Evolutionary conservation across 306 rosid genomes (phyloP).

Genomic region (Pueraria montana): DNA sequence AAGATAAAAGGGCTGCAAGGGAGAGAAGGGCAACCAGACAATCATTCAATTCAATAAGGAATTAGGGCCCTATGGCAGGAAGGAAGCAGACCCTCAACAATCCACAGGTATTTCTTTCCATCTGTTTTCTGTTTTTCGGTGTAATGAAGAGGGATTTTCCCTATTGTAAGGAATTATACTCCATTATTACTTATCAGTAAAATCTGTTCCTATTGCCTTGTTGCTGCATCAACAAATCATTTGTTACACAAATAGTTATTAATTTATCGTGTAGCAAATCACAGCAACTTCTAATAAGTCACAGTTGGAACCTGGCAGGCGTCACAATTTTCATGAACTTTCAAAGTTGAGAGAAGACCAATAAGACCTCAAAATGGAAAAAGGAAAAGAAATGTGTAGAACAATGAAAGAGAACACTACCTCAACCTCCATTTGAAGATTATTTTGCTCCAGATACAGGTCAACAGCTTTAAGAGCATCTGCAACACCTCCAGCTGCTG

Average conservation of each 20-base stretch:
- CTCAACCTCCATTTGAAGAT: slow-evolving; percentile 87
- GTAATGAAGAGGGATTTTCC: slow-evolving; percentile 24
- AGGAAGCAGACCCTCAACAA: slow-evolving; percentile 24
- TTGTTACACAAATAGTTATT: slow-evolving; percentile 14
- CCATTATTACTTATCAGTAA: not conserved
- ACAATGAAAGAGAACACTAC: slow-evolving; percentile 51
- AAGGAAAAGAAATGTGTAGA: slow-evolving; percentile 39
- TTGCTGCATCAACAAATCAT: slow-evolving; percentile 26
- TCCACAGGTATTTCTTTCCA: not conserved
- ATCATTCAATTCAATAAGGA: not conserved
- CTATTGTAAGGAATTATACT: not conserved
- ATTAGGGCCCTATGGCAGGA: not conserved
- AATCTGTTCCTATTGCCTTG: not conserved
- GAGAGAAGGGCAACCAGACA: not conserved
- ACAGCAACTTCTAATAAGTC: not conserved
- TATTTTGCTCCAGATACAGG: slow-evolving; percentile 70
- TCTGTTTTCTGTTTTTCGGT: not conserved
- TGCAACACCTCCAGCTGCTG: slow-evolving; percentile 79
- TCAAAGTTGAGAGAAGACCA: slow-evolving; percentile 28
- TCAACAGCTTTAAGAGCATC: slow-evolving; percentile 85
- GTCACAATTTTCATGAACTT: slow-evolving; percentile 28
- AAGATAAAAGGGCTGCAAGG: not conserved
- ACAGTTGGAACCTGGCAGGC: slow-evolving; percentile 17
- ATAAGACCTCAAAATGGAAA: slow-evolving; percentile 3
- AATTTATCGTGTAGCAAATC: slow-evolving; percentile 23